Base-by-base conservation (phyloP, 2,329 filamentous ascomycete species). In the Lasiodiplodia sp. region DNA sequence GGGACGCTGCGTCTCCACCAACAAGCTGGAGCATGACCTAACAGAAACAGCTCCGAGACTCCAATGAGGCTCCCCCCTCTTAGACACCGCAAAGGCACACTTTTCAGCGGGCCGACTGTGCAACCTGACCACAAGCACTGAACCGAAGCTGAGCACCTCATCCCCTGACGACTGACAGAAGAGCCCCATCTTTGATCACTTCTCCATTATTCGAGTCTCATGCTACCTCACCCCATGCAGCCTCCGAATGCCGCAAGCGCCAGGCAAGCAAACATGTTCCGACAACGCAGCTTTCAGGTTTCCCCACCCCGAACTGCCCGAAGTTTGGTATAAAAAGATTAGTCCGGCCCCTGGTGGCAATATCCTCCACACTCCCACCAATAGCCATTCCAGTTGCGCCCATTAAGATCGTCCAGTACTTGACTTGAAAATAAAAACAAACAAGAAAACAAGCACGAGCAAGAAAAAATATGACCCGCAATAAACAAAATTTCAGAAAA, bases 311-410 rank as follows among this genome's bases (percentile, higher is more conserved):
- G 23, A n/a, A 10, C 18, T 1, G 53, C 53, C n/a, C 7, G 28
- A 57, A 57, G 10, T 21, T 21, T 38, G 56, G 56, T 60, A 60
- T 44, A 60, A 23, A 57, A 40, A 56, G 14, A 23, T 60, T n/a
- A 37, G 44, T 60, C 23, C 40, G 14, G 18, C 28, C 23, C n/a
- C 3, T 51, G 23, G 14, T 49, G 58, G 21, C 31, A 11, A 21
- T 47, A 12, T 28, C 21, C 57, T 21, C 21, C 21, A 21, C 57
- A 14, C 2, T 23, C 56, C 37, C 21, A 16, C 4, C 25, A 38
- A 14, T 16, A 28, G 57, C 57, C 40, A 47, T 28, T 28, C 44
- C 58, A 34, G 44, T 63, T 49, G 28, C 58, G 58, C 58, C 37
- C 58, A 18, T 34, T 21, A 40, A 40, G 10, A 62, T 49, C 25